These are phyloP conservation scores for Rhododendron henanense DNA, from an alignment of 148 eudicot genomes.

Conservation along the genomic window DNA sequence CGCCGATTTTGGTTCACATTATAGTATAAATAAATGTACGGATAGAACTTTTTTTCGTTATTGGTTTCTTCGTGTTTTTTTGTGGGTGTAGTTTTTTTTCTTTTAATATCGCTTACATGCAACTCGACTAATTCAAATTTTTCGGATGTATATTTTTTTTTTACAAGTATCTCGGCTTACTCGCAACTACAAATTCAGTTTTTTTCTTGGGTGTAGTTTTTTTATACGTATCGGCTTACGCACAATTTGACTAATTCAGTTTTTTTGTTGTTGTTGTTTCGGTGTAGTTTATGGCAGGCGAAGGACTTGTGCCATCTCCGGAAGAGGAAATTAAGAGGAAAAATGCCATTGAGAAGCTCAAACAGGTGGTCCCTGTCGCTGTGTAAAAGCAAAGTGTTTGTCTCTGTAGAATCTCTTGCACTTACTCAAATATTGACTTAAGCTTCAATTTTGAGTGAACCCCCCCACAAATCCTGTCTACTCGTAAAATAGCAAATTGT, in stretches of 20 bases:
- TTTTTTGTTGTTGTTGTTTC: not conserved
- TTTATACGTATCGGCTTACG: no score
- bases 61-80: slow-evolving; percentile 7
- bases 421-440: not conserved
- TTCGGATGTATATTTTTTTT: not conserved
- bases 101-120: not conserved
- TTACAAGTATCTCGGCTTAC: not conserved
- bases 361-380: slow-evolving; percentile 26
- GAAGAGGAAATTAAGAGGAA: slow-evolving; percentile 47
- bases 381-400: not conserved
- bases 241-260: not conserved
- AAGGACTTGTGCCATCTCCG: slow-evolving; percentile 45
- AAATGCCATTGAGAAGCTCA: slow-evolving; percentile 41
- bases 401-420: not conserved
- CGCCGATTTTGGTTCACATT: not conserved
- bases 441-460: not conserved
- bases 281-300: slow-evolving; percentile 38
- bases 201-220: not conserved
- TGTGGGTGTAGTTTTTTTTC: not conserved
- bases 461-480: not conserved
- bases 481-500: not conserved
- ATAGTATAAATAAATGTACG: not conserved
- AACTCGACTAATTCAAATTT: not conserved
- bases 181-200: not conserved
- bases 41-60: not conserved